Evolutionary conservation across 345 rosid species (phyloP).

Genomic region (Salix arbutifolia): DNA sequence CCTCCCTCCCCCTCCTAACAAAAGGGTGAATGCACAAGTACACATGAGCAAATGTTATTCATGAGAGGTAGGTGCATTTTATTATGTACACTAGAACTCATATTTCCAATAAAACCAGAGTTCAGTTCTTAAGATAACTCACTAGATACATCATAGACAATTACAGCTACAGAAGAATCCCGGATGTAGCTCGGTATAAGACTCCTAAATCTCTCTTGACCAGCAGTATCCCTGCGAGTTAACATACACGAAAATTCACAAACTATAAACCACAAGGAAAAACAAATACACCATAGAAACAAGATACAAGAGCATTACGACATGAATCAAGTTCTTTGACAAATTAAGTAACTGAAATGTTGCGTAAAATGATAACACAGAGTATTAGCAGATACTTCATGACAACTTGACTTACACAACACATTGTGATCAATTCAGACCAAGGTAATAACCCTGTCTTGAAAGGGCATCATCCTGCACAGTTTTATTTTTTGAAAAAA

Average conservation of each 20-base stretch:
- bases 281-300: not conserved
- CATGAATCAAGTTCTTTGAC: not conserved
- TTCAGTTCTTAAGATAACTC: conserved; percentile 24
- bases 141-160: conserved; percentile 92
- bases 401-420: not conserved
- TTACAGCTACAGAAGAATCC: conserved; percentile 94
- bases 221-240: conserved; percentile 81
- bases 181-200: conserved; percentile 91
- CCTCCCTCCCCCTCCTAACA: too few relatives aligned
- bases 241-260: not conserved
- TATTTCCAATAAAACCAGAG: not conserved
- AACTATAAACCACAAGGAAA: conserved; percentile 2
- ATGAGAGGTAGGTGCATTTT: not conserved
- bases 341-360: not conserved
- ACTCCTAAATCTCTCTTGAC: conserved; percentile 94
- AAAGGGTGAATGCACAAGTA: too few relatives aligned
- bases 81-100: not conserved
- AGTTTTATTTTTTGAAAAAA: too few relatives aligned
- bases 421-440: not conserved
- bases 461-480: not conserved
- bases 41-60: too few relatives aligned
- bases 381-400: not conserved
- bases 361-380: not conserved
- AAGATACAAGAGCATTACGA: too few relatives aligned
- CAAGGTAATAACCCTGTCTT: not conserved